Evolutionary conservation across 768 basidiomycete species (phyloP), one percentile per base, ranked within the genome.

Genomic region (Mycena alexandri): DNA sequence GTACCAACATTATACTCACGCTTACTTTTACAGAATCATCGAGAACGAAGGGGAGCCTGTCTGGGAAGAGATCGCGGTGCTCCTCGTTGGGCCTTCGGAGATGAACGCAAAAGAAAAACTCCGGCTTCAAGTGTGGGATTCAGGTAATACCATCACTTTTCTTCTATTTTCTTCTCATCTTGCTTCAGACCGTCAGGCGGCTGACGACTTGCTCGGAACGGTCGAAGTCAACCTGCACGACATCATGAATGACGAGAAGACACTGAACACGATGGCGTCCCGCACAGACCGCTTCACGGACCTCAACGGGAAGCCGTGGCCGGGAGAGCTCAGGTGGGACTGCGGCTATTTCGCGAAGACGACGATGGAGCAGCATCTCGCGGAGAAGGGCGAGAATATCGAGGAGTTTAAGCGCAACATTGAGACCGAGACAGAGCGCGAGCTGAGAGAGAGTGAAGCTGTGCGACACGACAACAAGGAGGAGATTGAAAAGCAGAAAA

Each of bases 41-140:
- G 77, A 85, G 36, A 81, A 79, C 11, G 89, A 90, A 58, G 79
- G 84, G 19, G 84, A 87, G 58, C 91, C 91, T 5, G 83, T 89
- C 1, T 93, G 86, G 81, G 91, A 92, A 72, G 92, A 94, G 79
- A 89, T 88, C 0, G 84, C 86, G 0, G 83, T 87, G 5, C 71
- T 93, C 0, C 77, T 92, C 2, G 83, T 93, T 12, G 87, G 87
- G 8, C 83, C 85, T 44, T 84, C 90, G 50, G 91, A 92, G 64
- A 78, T 92, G 54, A 87, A 92, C 71, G 84, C 89, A 0, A 84
- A 89, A 63, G 93, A 94, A 76, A 81, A 81, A 59, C 76, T 92
- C 21, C 83, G 83, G 22, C 76, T 89, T 22, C 90, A 91, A 81
- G 77, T 93, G 2, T 93, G 90, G 90, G 92, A 93, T 73, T 89